These are phyloP conservation scores for Quercus engelmannii DNA, from an alignment of 306 rosid genomes.

Conservation along the genomic window DNA sequence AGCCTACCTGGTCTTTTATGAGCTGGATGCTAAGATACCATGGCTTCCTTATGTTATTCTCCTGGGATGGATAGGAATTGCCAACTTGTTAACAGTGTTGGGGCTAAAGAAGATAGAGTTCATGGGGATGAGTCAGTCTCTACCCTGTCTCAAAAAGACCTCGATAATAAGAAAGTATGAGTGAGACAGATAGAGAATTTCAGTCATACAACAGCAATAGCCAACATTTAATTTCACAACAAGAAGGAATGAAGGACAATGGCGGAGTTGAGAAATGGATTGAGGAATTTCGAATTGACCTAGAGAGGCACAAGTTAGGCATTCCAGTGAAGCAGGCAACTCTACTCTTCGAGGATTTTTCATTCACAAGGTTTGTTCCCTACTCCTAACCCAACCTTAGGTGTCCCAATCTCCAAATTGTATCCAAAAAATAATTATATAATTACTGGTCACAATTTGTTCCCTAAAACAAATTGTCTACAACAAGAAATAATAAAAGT, in stretches of 20 bases:
- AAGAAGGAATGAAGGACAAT: neutral
- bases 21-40: neutral
- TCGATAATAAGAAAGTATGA: neutral
- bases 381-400: neutral
- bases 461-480: neutral
- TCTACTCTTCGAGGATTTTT: neutral
- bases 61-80: neutral
- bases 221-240: neutral
- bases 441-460: neutral
- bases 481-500: neutral
- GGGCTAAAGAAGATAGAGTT: slow-evolving; percentile 1
- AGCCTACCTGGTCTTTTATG: neutral
- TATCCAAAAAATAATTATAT: neutral
- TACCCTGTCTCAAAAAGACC: neutral
- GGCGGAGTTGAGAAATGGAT: neutral
- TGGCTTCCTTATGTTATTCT: slow-evolving; percentile 1
- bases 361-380: neutral
- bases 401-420: neutral
- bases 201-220: neutral
- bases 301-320: neutral
- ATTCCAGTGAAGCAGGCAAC: neutral
- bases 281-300: neutral
- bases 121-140: neutral
- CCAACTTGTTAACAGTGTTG: neutral
- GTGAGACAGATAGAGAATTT: neutral